Conservation (phyloP, 2,329 filamentous ascomycete species). For the Lecanosticta acicola region DNA sequence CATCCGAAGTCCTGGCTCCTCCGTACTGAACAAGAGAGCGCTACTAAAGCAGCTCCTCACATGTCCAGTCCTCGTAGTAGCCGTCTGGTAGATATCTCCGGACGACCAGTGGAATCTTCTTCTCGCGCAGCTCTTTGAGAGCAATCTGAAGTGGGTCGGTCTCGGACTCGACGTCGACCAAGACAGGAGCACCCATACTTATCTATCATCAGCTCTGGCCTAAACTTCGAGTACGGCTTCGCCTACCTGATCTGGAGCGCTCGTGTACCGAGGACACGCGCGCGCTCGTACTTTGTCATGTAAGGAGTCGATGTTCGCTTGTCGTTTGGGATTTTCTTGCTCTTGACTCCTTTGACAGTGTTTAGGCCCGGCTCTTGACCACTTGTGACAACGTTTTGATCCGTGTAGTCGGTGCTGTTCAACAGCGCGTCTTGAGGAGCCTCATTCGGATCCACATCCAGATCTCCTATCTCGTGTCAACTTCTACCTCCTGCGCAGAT, state of each 20-base stretch:
- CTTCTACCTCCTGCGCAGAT: too few species aligned
- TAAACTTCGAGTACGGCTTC: not conserved
- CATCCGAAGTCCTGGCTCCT: not conserved
- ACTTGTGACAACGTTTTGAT: conserved; percentile 38
- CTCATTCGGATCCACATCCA: conserved; percentile 18
- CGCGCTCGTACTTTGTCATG: conserved; percentile 98
- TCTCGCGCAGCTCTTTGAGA: conserved; percentile 93
- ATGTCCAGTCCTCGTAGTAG: conserved; percentile 99
- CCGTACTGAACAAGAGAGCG: not conserved
- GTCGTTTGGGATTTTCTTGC: conserved; percentile 87
- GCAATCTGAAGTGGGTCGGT: conserved; percentile 97
- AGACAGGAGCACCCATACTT: conserved; percentile 94
- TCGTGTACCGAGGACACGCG: conserved; percentile 85
- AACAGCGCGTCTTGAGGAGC: conserved; percentile 11
- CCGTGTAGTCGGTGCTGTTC: conserved; percentile 30
- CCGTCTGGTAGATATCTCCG: conserved; percentile 94
- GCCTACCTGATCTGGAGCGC: conserved; percentile 87
- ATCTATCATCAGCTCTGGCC: conserved; percentile 1
- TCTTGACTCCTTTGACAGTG: conserved; percentile 52
- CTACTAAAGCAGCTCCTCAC: conserved; percentile 74
- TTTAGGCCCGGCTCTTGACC: conserved; percentile 39
- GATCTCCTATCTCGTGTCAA: conserved; percentile 33
- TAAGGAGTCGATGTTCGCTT: conserved; percentile 91
- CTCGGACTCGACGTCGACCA: conserved; percentile 95
- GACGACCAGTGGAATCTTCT: conserved; percentile 96